Conservation (phyloP, 192 early-diverging fungal species). For the Coemansia sp. region DNA sequence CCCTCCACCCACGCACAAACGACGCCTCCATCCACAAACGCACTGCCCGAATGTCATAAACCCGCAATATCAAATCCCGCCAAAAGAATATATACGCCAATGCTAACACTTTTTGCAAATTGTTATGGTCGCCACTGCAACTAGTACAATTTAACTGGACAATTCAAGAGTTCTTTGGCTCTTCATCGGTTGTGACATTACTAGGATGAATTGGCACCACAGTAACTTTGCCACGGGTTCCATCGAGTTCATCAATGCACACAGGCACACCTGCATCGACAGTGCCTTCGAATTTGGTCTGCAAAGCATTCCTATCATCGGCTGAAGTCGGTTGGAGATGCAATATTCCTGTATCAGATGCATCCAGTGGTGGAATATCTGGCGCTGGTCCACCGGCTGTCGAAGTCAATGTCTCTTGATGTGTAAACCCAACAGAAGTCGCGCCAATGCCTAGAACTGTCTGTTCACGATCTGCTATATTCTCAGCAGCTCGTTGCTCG, state of each 20-base stretch:
- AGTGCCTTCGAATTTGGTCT: constrained; percentile 20
- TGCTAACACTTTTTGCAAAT: too few species aligned
- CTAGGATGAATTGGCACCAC: constrained; percentile 26
- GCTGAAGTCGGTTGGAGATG: constrained; percentile 23
- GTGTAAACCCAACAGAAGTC: background rate
- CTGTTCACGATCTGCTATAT: constrained; percentile 5
- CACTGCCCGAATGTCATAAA: too few species aligned
- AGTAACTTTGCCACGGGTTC: constrained; percentile 15
- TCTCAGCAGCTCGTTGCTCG: too few species aligned
- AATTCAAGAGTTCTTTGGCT: too few species aligned
- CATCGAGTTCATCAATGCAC: constrained; percentile 33
- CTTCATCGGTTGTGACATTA: background rate
- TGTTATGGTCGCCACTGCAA: too few species aligned
- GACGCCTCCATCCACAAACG: too few species aligned
- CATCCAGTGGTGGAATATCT: constrained; percentile 35
- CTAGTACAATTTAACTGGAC: too few species aligned
- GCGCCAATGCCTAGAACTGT: background rate
- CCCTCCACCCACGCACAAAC: too few species aligned
- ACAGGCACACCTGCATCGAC: constrained; percentile 33
- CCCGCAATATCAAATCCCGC: too few species aligned
- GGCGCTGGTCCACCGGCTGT: background rate
- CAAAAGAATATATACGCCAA: too few species aligned
- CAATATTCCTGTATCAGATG: constrained; percentile 48
- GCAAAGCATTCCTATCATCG: constrained; percentile 18
- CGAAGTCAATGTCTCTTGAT: background rate